Base-by-base conservation (phyloP, 2,329 filamentous ascomycete genomes). In the Aspergillus fischeri region DNA sequence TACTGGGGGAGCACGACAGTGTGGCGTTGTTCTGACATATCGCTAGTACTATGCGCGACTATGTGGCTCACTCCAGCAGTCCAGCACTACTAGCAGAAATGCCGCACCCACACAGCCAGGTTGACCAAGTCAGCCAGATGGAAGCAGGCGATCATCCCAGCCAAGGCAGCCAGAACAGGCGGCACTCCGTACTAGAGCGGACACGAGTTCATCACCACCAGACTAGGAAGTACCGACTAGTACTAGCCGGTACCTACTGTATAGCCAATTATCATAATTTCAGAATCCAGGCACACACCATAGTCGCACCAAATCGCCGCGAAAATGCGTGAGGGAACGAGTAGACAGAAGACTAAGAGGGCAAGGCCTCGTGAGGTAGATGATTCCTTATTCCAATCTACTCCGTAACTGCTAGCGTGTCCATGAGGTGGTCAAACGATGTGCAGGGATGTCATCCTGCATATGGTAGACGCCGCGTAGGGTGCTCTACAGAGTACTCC, bases 261-360 rank as follows among this genome's bases (percentile, higher is more conserved):
- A 53, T 44, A 58, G 60, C 56, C 58, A 60, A 62, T 63, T 55
- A 62, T 62, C 45, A 57, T 62, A 62, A 54, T 58, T 58, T 47
- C 32, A 35, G n/a, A 44, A 20, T 44, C 17, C 48, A 29, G 49
- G 11, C 24, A 20, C 28, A 17, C 27, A 38, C 32, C 32, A n/a
- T n/a, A 7, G 14, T 38, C 32, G 3, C 32, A 17, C 14, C 5
- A 38, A 38, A 38, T n/a, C 32, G 14, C 32, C 14, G 2, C 5
- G 2, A 4, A 38, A 38, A 17, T 38, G 14, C 32, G 32, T 6
- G 6, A 38, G 32, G 5, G 6, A 17, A 38, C 3, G 14, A 38
- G 14, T 17, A 35, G 32, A 35, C 32, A 17, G 32, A 35, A 14
- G 11, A 3, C 14, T 17, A 38, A 38, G 32, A 38, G 14, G 5